Evolutionary conservation across 352 stramenopile genomes (phyloP).

Genomic region (Blastocystis sp.): DNA sequence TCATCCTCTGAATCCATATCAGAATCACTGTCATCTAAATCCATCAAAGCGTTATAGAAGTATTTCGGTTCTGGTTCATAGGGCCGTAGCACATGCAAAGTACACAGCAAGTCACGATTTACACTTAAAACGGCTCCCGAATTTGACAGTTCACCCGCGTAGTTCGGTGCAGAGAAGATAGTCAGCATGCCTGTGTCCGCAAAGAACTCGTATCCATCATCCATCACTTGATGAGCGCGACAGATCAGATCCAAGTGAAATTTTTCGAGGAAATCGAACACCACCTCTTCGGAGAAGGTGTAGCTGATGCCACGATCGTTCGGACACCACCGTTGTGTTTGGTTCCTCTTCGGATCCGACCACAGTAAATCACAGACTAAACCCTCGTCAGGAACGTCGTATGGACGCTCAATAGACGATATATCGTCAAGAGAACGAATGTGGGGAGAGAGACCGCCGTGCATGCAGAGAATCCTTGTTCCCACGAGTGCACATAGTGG

Average conservation of each 20-base stretch:
- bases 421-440: slow-evolving; percentile 78
- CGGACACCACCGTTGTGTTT: slow-evolving; percentile 77
- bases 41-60: background rate
- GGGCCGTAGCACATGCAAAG: slow-evolving; percentile 73
- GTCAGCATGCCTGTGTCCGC: slow-evolving; percentile 76
- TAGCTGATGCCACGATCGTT: slow-evolving; percentile 93
- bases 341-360: slow-evolving; percentile 69
- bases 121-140: slow-evolving; percentile 80
- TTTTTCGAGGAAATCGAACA: slow-evolving; percentile 85
- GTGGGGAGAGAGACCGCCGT: slow-evolving; percentile 79
- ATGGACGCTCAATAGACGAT: slow-evolving; percentile 71
- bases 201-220: slow-evolving; percentile 70
- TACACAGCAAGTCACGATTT: slow-evolving; percentile 75
- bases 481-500: slow-evolving; percentile 61
- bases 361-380: slow-evolving; percentile 82
- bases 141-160: slow-evolving; percentile 81
- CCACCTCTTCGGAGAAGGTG: slow-evolving; percentile 92
- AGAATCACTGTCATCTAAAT: background rate
- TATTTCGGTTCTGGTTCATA: background rate
- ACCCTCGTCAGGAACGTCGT: slow-evolving; percentile 74
- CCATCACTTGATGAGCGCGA: slow-evolving; percentile 86
- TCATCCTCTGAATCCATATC: background rate
- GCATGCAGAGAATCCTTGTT: slow-evolving; percentile 69
- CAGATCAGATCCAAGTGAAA: slow-evolving; percentile 95
- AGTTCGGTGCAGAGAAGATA: slow-evolving; percentile 81